phyloP scores from a whole-genome alignment of 257 asterid species.

The Solanum gandarillasii region DNA sequence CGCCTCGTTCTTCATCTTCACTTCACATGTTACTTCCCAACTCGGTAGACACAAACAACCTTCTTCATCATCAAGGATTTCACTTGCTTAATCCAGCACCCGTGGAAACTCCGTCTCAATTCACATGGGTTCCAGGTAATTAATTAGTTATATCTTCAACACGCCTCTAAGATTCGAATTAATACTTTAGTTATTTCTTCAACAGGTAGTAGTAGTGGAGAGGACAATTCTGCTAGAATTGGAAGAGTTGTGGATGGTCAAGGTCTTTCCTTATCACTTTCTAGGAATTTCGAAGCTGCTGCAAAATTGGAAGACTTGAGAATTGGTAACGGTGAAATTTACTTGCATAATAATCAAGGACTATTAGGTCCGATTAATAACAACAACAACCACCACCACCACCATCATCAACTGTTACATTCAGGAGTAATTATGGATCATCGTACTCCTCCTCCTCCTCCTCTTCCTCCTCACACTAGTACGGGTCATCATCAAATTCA shows the following conservation, averaged over 20 bases:
- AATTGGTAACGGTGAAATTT: slow-evolving; percentile 21
- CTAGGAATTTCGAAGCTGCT: slow-evolving; percentile 34
- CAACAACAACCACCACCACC: not conserved
- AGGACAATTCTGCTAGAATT: slow-evolving; percentile 4
- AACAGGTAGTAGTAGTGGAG: slow-evolving; percentile 6
- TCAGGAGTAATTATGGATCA: slow-evolving; percentile 1
- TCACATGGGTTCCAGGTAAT: slow-evolving; percentile 23
- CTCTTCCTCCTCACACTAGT: not conserved
- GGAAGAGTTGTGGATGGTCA: slow-evolving; percentile 35
- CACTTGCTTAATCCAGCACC: slow-evolving; percentile 7
- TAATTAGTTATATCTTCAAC: not conserved
- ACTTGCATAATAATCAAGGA: slow-evolving; percentile 20
- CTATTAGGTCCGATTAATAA: not conserved
- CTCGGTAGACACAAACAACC: slow-evolving; percentile 10
- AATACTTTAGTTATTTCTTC: not conserved
- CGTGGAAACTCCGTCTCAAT: slow-evolving; percentile 22
- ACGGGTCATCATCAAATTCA: slow-evolving; percentile 17
- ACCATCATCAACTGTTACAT: not conserved
- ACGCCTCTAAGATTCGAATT: not conserved
- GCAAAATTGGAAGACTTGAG: slow-evolving; percentile 32
- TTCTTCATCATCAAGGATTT: slow-evolving; percentile 26
- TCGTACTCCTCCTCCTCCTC: not conserved
- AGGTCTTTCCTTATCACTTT: slow-evolving; percentile 66
- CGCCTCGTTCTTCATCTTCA: slow-evolving; percentile 10
- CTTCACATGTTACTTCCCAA: slow-evolving; percentile 12